Base-by-base conservation (phyloP, 2,329 filamentous ascomycete genomes). In the Sporothrix euskadiensis region DNA sequence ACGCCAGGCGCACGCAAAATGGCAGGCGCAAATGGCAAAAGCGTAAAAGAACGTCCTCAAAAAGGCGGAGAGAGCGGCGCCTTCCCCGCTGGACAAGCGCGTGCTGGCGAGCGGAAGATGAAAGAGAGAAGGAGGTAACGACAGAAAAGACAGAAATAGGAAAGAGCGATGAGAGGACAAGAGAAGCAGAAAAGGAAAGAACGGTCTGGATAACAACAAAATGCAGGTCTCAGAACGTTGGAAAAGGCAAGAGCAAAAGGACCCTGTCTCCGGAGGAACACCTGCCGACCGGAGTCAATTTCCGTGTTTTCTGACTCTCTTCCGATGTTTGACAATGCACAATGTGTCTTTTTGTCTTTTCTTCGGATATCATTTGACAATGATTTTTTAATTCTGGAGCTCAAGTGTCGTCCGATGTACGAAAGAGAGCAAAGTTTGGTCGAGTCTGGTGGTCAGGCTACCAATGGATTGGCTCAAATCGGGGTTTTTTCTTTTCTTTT, bases 211-310 rank as follows among this genome's bases (percentile, higher is more conserved):
- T 19, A 49, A 3, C 44, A 1, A 10, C 66, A 14, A 41, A 35
- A 4, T 61, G 32, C 32, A 9, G 57, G 32, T 10, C 22, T n/a
- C 26, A 30, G 10, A 44, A 63, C 35, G 59, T 26, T 22, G 59
- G 47, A 30, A 26, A 44, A 4, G 12, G 22, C 26, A n/a, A 35
- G 22, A 52, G 7, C 10, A 8, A 26, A 52, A 30, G 26, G n/a
- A 44, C 6, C 26, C 63, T 26, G 63, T 52, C 26, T n/a, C 26
- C 44, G 63, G 63, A 68, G 65, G 44, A 54, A 39, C 30, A 35
- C 30, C 44, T 22, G 47, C 65, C 44, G 65, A n/a, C 65, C 65
- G 65, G 65, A 69, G 47, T 69, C 65, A 52, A 69, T 54, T 26
- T 54, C 26, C 65, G 65, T n/a, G 63, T 26, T n/a, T 10, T 26